Percentiles rank a stretch among this genome's conserved stretches.
Conservation (phyloP, 805 yeast genomes). For the Kregervanrija delftensis region DNA sequence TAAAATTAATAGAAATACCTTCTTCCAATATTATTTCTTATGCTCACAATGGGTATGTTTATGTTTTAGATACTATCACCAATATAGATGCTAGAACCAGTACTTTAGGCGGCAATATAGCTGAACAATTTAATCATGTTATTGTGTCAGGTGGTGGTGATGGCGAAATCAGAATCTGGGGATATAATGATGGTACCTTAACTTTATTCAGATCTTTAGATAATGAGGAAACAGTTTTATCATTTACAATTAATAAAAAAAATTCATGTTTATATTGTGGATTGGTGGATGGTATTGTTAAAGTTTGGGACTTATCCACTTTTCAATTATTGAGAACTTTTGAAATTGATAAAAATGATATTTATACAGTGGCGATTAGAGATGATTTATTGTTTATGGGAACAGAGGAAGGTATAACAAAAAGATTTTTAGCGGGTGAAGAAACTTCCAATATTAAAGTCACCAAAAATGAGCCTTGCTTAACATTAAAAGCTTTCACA, state of each 20-base stretch:
- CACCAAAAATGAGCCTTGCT: conserved; percentile 27
- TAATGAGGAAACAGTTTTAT: conserved; percentile 64
- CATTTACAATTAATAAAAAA: conserved; percentile 44
- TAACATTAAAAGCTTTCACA: conserved; percentile 47
- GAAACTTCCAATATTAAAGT: conserved; percentile 4
- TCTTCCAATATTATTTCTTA: conserved; percentile 59
- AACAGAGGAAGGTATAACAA: conserved; percentile 29
- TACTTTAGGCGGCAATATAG: conserved; percentile 18
- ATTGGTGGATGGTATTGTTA: conserved; percentile 62
- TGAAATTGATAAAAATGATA: conserved; percentile 38
- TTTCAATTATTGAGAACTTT: conserved; percentile 53
- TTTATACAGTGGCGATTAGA: conserved; percentile 45
- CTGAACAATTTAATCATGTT: conserved; percentile 28
- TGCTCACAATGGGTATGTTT: conserved; percentile 90
- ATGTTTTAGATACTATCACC: conserved; percentile 46
- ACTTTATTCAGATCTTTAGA: conserved; percentile 36
- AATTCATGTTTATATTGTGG: conserved; percentile 82
- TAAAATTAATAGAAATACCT: conserved; percentile 60
- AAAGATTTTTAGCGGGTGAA: conserved; percentile 4
- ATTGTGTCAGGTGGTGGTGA: conserved; percentile 84
- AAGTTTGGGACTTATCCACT: conserved; percentile 83
- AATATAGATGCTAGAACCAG: conserved; percentile 15
- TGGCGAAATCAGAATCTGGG: conserved; percentile 82
- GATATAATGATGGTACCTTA: conserved; percentile 26
- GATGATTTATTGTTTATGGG: conserved; percentile 59